These are phyloP conservation scores for Colletotrichum tropicicola DNA, from an alignment of 2,329 filamentous ascomycete genomes.

Conservation along the genomic window DNA sequence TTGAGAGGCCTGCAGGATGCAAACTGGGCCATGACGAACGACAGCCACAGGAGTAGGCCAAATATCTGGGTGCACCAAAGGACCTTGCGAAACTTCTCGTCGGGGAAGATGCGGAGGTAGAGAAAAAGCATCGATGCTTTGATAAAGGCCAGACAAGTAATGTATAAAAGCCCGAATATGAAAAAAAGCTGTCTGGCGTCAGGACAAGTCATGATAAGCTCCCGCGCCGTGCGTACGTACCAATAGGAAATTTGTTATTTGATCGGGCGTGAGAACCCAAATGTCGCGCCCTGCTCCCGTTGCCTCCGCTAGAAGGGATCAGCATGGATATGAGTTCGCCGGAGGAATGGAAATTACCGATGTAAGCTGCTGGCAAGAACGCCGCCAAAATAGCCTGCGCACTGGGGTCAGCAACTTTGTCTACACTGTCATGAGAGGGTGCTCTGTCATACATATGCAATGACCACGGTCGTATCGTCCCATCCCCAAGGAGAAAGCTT, in stretches of 20 bases:
- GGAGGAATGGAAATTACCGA: neutral
- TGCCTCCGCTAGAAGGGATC: neutral
- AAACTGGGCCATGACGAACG: constrained; percentile 43
- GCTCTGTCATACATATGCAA: constrained; percentile 15
- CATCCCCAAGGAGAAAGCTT: constrained; percentile 22
- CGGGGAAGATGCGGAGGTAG: constrained; percentile 47
- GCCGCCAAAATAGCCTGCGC: neutral
- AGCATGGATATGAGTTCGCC: neutral
- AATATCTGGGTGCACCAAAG: constrained; percentile 33
- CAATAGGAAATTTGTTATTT: constrained; percentile 14
- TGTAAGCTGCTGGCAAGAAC: constrained; percentile 1
- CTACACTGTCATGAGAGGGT: too few relatives aligned
- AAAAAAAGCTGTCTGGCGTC: constrained; percentile 42
- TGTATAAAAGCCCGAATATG: constrained; percentile 42
- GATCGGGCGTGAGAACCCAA: constrained; percentile 40
- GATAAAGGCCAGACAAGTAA: constrained; percentile 42
- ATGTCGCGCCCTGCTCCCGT: constrained; percentile 28
- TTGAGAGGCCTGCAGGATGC: constrained; percentile 51
- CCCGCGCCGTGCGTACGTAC: neutral
- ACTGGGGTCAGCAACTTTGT: neutral
- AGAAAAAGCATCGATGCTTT: constrained; percentile 47
- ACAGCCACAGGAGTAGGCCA: constrained; percentile 19
- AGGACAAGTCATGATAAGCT: neutral
- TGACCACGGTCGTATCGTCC: constrained; percentile 18
- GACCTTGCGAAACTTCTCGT: constrained; percentile 33